Conservation (phyloP, 257 asterid genomes). For the Ehretia macrophylla region DNA sequence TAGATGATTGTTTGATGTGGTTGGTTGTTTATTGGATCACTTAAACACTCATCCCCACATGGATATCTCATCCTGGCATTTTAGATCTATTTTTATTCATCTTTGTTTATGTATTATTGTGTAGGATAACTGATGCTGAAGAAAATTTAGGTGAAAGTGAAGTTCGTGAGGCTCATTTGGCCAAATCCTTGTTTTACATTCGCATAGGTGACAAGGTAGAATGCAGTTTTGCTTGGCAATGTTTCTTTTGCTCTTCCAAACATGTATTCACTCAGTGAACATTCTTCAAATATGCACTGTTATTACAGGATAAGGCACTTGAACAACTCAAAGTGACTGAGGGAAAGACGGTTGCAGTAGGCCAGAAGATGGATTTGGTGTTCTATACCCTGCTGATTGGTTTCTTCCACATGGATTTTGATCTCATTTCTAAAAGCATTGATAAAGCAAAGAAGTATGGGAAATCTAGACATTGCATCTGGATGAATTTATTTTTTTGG, state of each 20-base stretch:
- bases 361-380: constrained; percentile 98
- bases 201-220: constrained; percentile 71
- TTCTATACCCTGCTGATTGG: constrained; percentile 77
- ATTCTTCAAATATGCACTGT: constrained; percentile 2
- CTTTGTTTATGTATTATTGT: constrained; percentile 18
- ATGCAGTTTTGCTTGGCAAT: neutral
- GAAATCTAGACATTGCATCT: neutral
- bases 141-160: constrained; percentile 95
- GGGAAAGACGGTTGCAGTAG: constrained; percentile 93
- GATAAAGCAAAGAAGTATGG: constrained; percentile 90
- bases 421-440: constrained; percentile 84
- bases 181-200: constrained; percentile 71
- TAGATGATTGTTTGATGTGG: too few relatives aligned
- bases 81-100: neutral
- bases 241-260: neutral
- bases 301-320: constrained; percentile 79
- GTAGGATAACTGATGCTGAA: constrained; percentile 89
- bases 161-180: constrained; percentile 93
- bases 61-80: neutral
- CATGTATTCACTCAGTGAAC: neutral
- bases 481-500: neutral
- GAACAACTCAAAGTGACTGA: constrained; percentile 92
- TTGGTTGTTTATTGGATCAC: too few relatives aligned
- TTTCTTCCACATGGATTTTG: constrained; percentile 85
- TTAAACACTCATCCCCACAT: too few relatives aligned